Evolutionary conservation across 228 moss, liverwort and hornwort genomes (phyloP).

Genomic region (Sphagnum fallax): DNA sequence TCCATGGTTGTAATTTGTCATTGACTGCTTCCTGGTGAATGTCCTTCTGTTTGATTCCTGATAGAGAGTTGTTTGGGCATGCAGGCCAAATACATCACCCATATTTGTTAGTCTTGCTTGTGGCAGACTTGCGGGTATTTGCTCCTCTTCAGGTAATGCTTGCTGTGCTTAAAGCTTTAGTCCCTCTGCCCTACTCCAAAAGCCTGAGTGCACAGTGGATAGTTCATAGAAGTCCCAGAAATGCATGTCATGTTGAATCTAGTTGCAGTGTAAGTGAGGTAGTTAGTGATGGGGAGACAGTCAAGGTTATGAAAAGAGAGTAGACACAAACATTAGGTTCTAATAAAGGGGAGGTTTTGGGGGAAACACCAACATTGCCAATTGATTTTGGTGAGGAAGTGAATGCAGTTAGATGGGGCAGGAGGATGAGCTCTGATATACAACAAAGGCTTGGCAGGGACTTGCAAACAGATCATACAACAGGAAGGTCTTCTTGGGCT

Average conservation of each 20-base stretch:
- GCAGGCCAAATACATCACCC: conserved; percentile 34
- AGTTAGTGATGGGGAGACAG: not conserved
- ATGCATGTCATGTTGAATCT: not conserved
- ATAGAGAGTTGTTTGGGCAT: not conserved
- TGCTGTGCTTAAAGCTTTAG: not conserved
- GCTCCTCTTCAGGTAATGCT: conserved; percentile 41
- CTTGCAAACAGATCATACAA: conserved; percentile 56
- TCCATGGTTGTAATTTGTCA: too few relatives aligned
- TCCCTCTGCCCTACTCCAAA: not conserved
- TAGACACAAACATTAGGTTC: not conserved
- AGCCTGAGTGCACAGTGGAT: not conserved
- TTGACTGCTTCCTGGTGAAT: too few relatives aligned
- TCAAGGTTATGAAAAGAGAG: not conserved
- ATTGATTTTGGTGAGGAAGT: conserved; percentile 85
- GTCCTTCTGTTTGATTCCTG: too few relatives aligned
- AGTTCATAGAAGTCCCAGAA: not conserved
- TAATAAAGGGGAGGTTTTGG: not conserved
- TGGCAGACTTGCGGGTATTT: conserved; percentile 45
- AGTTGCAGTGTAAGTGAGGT: not conserved
- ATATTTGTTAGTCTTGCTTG: conserved; percentile 35
- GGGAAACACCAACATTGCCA: conserved; percentile 57
- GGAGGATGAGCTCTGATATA: conserved; percentile 78
- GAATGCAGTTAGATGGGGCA: conserved; percentile 97
- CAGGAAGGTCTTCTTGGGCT: conserved; percentile 77
- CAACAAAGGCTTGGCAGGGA: conserved; percentile 63